Base-by-base conservation (phyloP, 2,329 filamentous ascomycete genomes). In the Sphaerostilbella broomeana region DNA sequence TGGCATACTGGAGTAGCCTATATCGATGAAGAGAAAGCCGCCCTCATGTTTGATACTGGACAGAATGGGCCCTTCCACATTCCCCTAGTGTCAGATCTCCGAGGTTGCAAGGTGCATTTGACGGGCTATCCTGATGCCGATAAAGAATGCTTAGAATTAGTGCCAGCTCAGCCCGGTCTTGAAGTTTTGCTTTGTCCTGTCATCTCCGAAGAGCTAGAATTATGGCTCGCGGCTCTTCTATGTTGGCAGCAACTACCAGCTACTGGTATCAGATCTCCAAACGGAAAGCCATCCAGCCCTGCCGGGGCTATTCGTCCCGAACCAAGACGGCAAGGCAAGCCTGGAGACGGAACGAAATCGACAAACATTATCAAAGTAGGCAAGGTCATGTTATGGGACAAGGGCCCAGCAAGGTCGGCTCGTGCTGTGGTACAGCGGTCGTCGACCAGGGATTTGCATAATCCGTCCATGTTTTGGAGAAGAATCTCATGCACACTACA, bases 291-390 rank as follows among this genome's bases (percentile, higher is more conserved):
- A 4, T 40, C 47, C 4, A 63, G 52, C 38, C 56, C 59, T 15
- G 52, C 50, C n/a, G 50, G 56, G 10, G 51, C 60, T n/a, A 58
- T 59, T 30, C 61, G 66, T 39, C 58, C 63, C 1, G 68, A 72
- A 41, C 56, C 69, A 39, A 66, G 59, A 36, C 65, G 68, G 37
- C 65, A 68, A 27, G 57, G 59, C 20, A 51, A 51, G 33, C 57
- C 56, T 2, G 50, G 52, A 13, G 57, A 63, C 25, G 58, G 53
- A 27, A 36, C 48, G 48, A 65, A 58, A 19, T 47, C 58, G 2
- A 55, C 61, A 2, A 92, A 82, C 40, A 92, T 97, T 49, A 97
- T 97, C 67, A 98, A 97, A 58, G 86, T 95, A 33, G 92, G 88
- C 40, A 89, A 88, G 56, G 77, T 95, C 56, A 81, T 88, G 55